Evolutionary conservation across 345 rosid genomes (phyloP).

Genomic region (Ailanthus altissimus): DNA sequence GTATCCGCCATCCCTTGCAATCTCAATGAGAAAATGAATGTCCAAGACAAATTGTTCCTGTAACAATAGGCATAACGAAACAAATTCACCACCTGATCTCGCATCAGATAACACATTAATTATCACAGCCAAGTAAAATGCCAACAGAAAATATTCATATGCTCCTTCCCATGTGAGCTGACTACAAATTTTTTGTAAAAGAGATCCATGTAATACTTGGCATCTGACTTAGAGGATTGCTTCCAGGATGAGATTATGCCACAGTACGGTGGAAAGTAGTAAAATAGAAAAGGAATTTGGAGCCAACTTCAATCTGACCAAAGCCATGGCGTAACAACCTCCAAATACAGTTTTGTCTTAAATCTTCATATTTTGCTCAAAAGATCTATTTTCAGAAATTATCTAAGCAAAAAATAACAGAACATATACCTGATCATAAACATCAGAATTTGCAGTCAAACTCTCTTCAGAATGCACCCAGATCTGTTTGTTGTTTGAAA

Average conservation of each 20-base stretch:
- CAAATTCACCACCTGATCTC: conserved; percentile 14
- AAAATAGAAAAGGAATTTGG: background rate
- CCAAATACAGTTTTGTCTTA: background rate
- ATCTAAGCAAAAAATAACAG: background rate
- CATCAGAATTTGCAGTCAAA: conserved; percentile 21
- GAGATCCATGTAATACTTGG: background rate
- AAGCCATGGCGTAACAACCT: background rate
- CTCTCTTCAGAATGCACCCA: conserved; percentile 29
- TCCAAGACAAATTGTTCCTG: conserved; percentile 49
- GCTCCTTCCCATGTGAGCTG: background rate
- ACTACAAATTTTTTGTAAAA: background rate
- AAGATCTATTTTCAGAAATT: background rate
- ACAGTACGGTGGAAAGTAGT: background rate
- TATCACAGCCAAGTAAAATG: background rate
- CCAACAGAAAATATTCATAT: background rate
- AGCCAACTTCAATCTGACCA: background rate
- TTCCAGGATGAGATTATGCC: conserved; percentile 3
- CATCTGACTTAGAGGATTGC: background rate
- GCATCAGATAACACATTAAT: background rate
- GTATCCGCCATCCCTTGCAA: conserved; percentile 43
- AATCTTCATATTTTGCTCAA: background rate
- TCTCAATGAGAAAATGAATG: conserved; percentile 49
- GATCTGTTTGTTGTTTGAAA: conserved; percentile 37
- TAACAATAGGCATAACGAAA: conserved; percentile 17
- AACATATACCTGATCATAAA: conserved; percentile 34